phyloP scores from a whole-genome alignment of 352 stramenopile genomes.

The Aphanomyces stellatus region DNA sequence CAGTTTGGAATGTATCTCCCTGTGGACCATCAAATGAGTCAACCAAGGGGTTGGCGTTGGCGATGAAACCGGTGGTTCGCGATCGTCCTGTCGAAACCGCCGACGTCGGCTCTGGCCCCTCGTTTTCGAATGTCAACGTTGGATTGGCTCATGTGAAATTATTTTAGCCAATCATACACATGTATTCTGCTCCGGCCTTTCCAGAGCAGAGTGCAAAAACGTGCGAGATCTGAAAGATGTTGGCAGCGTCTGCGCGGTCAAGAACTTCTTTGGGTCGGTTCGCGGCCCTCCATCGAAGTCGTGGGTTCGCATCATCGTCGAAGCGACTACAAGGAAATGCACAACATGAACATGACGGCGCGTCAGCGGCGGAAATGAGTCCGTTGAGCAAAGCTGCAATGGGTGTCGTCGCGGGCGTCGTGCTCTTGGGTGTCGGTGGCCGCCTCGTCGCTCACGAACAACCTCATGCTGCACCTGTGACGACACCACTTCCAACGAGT shows the following conservation, averaged over 20 bases:
- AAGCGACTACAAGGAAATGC: background rate
- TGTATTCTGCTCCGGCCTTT: too few species aligned
- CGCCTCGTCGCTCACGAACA: background rate
- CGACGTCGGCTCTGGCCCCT: too few species aligned
- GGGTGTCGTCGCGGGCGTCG: background rate
- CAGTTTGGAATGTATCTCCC: too few species aligned
- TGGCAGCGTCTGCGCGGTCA: background rate
- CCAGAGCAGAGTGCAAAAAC: background rate
- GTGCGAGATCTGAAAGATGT: background rate
- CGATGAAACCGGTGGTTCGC: too few species aligned
- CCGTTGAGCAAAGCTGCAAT: background rate
- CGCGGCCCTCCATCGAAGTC: background rate
- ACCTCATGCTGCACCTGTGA: slow-evolving; percentile 25
- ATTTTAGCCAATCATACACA: too few species aligned
- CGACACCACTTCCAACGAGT: background rate
- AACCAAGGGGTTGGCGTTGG: too few species aligned
- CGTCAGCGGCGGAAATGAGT: background rate
- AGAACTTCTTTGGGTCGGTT: background rate
- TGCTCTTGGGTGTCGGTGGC: slow-evolving; percentile 49
- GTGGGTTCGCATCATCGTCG: background rate
- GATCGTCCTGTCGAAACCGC: too few species aligned
- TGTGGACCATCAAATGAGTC: too few species aligned
- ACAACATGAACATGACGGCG: background rate
- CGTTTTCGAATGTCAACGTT: too few species aligned
- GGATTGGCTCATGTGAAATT: too few species aligned